Percentiles rank a stretch among this genome's conserved stretches.
Evolutionary conservation across 2,329 filamentous ascomycete species (phyloP).

Genomic region (Colletotrichum eremochloae): DNA sequence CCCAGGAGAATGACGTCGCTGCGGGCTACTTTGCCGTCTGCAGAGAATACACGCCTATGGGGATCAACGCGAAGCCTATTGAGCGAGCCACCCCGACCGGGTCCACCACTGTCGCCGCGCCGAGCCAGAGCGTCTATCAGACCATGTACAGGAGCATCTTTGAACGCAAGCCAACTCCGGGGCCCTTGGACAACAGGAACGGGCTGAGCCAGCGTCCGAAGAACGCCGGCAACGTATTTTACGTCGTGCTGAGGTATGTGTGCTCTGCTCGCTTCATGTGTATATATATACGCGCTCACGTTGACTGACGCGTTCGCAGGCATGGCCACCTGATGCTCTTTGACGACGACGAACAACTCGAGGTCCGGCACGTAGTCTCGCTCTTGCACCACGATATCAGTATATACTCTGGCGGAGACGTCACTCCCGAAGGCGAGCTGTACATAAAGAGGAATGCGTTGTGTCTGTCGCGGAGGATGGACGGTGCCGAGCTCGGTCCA

Average conservation of each 20-base stretch:
- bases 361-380: conserved; percentile 96
- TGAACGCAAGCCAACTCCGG: conserved; percentile 74
- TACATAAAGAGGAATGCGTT: conserved; percentile 97
- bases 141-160: conserved; percentile 98
- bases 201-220: conserved; percentile 67
- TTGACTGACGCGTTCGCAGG: conserved; percentile 60
- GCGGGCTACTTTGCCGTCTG: conserved; percentile 97
- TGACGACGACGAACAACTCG: conserved; percentile 93
- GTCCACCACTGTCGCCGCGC: conserved; percentile 78
- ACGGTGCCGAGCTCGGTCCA: conserved; percentile 66
- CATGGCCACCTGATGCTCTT: conserved; percentile 98
- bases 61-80: conserved; percentile 92
- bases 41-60: conserved; percentile 90
- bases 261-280: conserved; percentile 12
- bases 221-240: conserved; percentile 89
- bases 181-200: conserved; percentile 63
- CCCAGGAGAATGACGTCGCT: conserved; percentile 81
- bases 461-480: conserved; percentile 76
- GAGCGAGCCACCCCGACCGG: conserved; percentile 87
- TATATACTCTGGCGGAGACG: conserved; percentile 83
- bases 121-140: conserved; percentile 96
- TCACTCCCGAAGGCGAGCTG: conserved; percentile 89
- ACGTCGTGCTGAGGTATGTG: conserved; percentile 84
- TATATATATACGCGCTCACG: neutral
- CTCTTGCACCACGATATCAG: conserved; percentile 88